These are phyloP conservation scores for Monilinia fructicola DNA, from an alignment of 2,329 filamentous ascomycete genomes.

Conservation along the genomic window DNA sequence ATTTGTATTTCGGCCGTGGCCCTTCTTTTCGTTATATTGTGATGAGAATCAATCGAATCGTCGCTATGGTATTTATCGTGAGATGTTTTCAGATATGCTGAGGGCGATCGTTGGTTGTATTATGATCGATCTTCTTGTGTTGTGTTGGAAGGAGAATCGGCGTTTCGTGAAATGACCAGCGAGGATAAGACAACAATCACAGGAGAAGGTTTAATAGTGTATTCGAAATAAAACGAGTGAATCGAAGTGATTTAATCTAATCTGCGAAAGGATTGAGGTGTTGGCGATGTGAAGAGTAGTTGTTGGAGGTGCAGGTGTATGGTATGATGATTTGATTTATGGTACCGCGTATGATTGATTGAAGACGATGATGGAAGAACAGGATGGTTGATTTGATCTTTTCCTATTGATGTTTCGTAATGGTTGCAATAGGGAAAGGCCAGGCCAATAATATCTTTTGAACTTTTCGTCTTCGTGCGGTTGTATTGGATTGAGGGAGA, in stretches of 20 bases:
- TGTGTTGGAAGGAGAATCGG: not conserved
- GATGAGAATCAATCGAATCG: not conserved
- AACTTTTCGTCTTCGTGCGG: slow-evolving; percentile 10
- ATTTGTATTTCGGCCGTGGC: slow-evolving; percentile 29
- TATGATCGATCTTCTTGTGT: not conserved
- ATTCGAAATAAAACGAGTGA: slow-evolving; percentile 18
- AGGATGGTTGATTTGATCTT: not conserved
- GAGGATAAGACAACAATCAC: not conserved
- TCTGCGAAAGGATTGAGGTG: not conserved
- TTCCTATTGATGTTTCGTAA: slow-evolving; percentile 1
- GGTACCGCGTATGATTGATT: not conserved
- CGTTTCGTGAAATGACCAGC: not conserved
- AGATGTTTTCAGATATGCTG: not conserved
- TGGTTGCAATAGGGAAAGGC: not conserved
- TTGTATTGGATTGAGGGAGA: not conserved
- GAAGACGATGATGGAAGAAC: slow-evolving; percentile 1
- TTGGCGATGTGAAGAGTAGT: no score
- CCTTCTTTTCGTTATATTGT: slow-evolving; percentile 9
- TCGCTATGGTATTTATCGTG: slow-evolving; percentile 3
- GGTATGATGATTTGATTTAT: no score
- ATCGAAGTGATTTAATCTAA: not conserved
- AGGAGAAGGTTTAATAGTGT: not conserved
- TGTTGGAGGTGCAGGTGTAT: no score
- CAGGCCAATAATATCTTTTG: not conserved
- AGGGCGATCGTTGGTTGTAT: not conserved